Percentiles rank a stretch among this genome's conserved stretches.
phyloP scores from a whole-genome alignment of 2,329 filamentous ascomycete genomes.

The Thermomyces lanuginosus region DNA sequence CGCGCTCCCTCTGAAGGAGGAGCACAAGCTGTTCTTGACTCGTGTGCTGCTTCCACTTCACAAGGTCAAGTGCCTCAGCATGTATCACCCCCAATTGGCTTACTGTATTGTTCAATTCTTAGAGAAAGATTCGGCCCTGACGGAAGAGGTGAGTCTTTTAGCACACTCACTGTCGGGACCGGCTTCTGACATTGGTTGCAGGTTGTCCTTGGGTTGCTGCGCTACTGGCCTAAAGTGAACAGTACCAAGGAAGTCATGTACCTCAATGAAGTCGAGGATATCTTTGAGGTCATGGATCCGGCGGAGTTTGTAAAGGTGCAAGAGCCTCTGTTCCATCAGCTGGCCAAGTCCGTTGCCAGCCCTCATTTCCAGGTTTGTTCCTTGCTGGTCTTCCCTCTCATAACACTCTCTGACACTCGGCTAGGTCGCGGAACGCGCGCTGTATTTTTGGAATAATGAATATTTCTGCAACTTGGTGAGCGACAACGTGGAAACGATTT shows the following conservation, averaged over 20 bases:
- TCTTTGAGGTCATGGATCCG: conserved; percentile 99
- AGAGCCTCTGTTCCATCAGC: conserved; percentile 89
- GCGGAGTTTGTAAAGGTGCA: conserved; percentile 98
- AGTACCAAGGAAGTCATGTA: conserved; percentile 99
- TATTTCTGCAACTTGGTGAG: conserved; percentile 99
- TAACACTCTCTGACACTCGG: conserved; percentile 9
- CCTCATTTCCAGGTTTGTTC: conserved; percentile 72
- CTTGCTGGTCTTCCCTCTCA: conserved; percentile 1
- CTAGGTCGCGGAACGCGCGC: conserved; percentile 76
- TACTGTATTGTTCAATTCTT: conserved; percentile 99
- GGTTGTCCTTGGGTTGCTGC: conserved; percentile 84
- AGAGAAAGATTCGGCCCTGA: conserved; percentile 91
- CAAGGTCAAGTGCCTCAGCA: conserved; percentile 97
- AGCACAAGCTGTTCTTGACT: conserved; percentile 96
- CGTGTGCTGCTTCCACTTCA: conserved; percentile 83
- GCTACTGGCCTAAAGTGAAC: conserved; percentile 98
- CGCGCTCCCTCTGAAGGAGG: conserved; percentile 87
- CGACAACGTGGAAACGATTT: conserved; percentile 95
- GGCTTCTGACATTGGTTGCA: conserved; percentile 19
- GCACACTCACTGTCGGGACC: not conserved
- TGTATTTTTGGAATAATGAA: conserved; percentile 99
- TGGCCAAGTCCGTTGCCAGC: conserved; percentile 94
- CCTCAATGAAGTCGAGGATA: conserved; percentile 96
- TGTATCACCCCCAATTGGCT: conserved; percentile 96
- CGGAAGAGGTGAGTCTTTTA: conserved; percentile 59